phyloP scores from a whole-genome alignment of 1,139 yeast genomes.

The Suhomyces panamericanus region DNA sequence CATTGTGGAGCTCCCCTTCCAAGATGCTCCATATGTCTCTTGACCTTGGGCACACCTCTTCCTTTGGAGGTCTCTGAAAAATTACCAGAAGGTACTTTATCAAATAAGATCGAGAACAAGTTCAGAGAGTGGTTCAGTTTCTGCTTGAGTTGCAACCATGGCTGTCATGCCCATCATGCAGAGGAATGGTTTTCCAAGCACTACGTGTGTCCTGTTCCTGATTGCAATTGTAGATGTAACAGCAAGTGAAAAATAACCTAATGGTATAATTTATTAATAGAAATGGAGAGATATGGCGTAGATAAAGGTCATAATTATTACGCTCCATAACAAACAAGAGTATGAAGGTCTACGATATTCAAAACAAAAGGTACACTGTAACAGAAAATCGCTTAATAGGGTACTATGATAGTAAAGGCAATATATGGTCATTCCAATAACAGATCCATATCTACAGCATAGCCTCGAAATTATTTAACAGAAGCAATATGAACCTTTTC shows the following conservation, averaged over 20 bases:
- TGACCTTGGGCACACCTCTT: constrained; percentile 75
- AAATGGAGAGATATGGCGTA: no score
- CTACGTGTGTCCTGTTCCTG: constrained; percentile 90
- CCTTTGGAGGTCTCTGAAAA: constrained; percentile 37
- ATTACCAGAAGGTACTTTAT: constrained; percentile 16
- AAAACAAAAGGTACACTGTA: no score
- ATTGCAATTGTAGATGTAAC: constrained; percentile 81
- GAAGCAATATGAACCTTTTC: no score
- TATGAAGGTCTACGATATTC: no score
- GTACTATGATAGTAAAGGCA: no score
- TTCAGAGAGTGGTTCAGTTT: constrained; percentile 82
- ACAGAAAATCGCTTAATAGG: no score
- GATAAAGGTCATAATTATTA: no score
- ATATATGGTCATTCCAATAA: no score
- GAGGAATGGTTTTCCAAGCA: constrained; percentile 93
- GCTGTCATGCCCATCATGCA: constrained; percentile 93
- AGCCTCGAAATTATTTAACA: no score
- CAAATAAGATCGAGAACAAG: constrained; percentile 32
- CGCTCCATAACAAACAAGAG: no score
- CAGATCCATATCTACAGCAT: no score
- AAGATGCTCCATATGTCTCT: constrained; percentile 82
- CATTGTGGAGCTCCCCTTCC: constrained; percentile 91
- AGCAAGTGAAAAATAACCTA: constrained; percentile 26
- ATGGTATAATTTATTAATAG: not conserved
- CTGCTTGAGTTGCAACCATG: constrained; percentile 89